Evolutionary conservation across 2,329 filamentous ascomycete species (phyloP), one percentile per base, ranked within the genome.

Genomic region (Cladosporium oxysporum): DNA sequence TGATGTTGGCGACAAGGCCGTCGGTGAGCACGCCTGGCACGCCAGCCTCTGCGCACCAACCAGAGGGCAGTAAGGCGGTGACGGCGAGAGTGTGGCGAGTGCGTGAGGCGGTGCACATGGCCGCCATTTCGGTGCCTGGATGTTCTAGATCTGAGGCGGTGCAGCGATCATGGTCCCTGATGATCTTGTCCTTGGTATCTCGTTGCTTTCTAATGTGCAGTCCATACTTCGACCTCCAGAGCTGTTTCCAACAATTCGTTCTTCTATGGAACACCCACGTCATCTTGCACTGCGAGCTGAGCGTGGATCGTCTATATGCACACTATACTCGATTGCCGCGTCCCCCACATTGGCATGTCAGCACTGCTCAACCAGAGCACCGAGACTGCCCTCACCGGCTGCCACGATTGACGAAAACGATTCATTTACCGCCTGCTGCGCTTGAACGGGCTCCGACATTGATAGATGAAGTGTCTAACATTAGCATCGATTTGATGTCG

Each of bases 21-120:
- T 59, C 57, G 57, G 57, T 59, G 57, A 28, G 57, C 31, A 37
- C 37, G 21, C 23, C 14, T 23, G 35, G 55, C 55, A 23, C 31
- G 55, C 55, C 55, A 41, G n/a, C 55, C 31, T 59, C 35, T 59
- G 57, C 57, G 57, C 57, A 59, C 57, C 57, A 59, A 59, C 57
- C 57, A 59, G 35, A 59, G 23, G 35, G 35, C 21, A 21, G 16
- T 12, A 59, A 44, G 57, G 37, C 57, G 57, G 57, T 59, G 57
- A 59, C 57, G 23, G 16, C 8, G 5, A 33, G 12, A 11, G 55
- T 59, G 57, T 59, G 57, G 57, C 57, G 57, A 59, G 57, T 59
- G 57, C 16, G 23, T 47, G 57, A 59, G 57, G 57, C 57, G 57
- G 57, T 59, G 57, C 57, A 59, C 6, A 29, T 41, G 29, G 1